Conservation (phyloP, 2,329 filamentous ascomycete species). For the Aspergillus costaricaensis region DNA sequence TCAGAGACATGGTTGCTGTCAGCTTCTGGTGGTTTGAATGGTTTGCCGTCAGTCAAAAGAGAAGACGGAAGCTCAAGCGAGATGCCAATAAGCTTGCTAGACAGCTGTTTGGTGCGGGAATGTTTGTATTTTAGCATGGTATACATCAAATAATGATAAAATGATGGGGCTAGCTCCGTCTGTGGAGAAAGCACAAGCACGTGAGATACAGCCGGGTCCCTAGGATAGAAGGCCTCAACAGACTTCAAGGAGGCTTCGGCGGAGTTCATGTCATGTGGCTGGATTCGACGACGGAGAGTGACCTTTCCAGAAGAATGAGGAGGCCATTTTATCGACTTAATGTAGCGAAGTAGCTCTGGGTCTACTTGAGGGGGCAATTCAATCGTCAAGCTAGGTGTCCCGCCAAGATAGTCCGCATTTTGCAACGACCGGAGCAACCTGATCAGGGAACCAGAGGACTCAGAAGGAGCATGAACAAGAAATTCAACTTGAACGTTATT, state of each 20-base stretch:
- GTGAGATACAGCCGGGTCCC: slow-evolving; percentile 64
- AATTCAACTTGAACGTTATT: slow-evolving; percentile 78
- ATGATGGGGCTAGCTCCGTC: slow-evolving; percentile 75
- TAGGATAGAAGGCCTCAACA: slow-evolving; percentile 85
- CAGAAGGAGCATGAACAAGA: slow-evolving; percentile 72
- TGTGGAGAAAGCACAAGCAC: slow-evolving; percentile 84
- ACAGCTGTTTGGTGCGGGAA: slow-evolving; percentile 54
- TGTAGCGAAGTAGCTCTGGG: slow-evolving; percentile 60
- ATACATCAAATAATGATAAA: slow-evolving; percentile 85
- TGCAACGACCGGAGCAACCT: slow-evolving; percentile 75
- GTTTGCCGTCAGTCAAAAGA: slow-evolving; percentile 57
- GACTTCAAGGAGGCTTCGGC: slow-evolving; percentile 74
- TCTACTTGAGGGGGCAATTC: slow-evolving; percentile 77
- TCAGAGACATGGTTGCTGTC: neutral
- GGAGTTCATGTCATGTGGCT: slow-evolving; percentile 59
- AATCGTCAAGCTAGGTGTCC: slow-evolving; percentile 74
- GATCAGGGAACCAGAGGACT: slow-evolving; percentile 72
- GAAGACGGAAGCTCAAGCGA: slow-evolving; percentile 71
- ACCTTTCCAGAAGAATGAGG: slow-evolving; percentile 54
- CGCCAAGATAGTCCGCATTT: slow-evolving; percentile 72
- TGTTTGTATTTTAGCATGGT: slow-evolving; percentile 75
- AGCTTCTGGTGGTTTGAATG: slow-evolving; percentile 54
- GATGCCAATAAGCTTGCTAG: slow-evolving; percentile 69
- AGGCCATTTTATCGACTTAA: slow-evolving; percentile 70
- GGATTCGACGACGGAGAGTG: slow-evolving; percentile 73